phyloP scores from a whole-genome alignment of 2,329 filamentous ascomycete genomes.

The Colletotrichum sp. region DNA sequence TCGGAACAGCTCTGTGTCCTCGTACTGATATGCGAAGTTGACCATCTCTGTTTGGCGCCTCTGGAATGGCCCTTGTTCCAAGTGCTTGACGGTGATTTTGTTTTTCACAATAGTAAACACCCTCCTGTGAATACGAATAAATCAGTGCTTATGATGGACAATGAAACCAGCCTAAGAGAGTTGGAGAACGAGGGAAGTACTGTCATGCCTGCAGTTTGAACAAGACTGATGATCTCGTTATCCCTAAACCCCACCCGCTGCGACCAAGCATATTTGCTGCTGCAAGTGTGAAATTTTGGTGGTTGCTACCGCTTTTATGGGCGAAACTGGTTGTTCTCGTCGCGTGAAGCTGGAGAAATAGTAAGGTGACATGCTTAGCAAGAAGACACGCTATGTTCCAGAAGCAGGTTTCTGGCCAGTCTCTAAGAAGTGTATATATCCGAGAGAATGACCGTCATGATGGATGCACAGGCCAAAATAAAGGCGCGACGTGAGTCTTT shows the following conservation, averaged over 20 bases:
- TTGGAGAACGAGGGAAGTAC: too few relatives aligned
- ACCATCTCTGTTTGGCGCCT: rapidly evolving
- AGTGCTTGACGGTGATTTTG: rapidly evolving
- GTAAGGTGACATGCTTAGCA: not conserved
- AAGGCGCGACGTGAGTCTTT: not conserved
- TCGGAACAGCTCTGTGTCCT: rapidly evolving
- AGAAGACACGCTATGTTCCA: rapidly evolving
- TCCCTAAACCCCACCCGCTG: too few relatives aligned
- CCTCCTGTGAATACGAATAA: not conserved
- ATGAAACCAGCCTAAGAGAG: not conserved
- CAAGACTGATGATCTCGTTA: too few relatives aligned
- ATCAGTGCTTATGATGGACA: not conserved
- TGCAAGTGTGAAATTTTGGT: not conserved
- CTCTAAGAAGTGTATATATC: not conserved
- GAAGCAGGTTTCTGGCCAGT: not conserved
- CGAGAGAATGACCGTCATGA: rapidly evolving
- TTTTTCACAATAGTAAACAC: rapidly evolving
- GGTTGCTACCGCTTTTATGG: not conserved
- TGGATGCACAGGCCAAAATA: rapidly evolving
- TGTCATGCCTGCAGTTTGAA: too few relatives aligned
- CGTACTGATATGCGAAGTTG: not conserved
- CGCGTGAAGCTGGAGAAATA: not conserved
- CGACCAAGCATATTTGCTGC: not conserved
- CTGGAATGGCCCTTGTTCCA: rapidly evolving
- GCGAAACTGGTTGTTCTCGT: not conserved